Evolutionary conservation across 73 alveolate species (phyloP), one percentile per base, ranked within the genome.

Genomic region (Paramecium sonneborni): DNA sequence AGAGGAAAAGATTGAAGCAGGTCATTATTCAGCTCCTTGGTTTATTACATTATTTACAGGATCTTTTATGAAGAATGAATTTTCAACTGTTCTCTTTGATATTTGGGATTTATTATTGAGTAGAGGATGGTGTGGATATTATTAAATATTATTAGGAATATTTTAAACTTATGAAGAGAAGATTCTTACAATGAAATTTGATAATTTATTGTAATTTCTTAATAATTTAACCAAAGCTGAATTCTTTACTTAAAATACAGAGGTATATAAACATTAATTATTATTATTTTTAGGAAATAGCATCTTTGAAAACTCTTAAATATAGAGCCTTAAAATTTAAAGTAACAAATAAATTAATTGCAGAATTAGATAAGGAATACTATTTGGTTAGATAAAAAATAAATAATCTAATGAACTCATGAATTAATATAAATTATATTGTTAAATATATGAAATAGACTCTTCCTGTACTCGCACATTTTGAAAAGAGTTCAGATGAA

Each of bases 11-110:
- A 74, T 74, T 18, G 87, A 74, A 38, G 87, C 87, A 35, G 87
- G 87, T 18, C 87, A 74, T 74, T 74, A 35, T 74, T 74, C 87
- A 14, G 87, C 87, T 35, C 87, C 87, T 32, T 74, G 87, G 87
- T 74, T 74, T 35, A 74, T 74, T 21, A 32, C 87, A 4, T 15
- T 74, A 32, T 74, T 74, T 35, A 35, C 87, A 12, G 87, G 87
- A 18, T 74, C 87, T 1, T 74, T 32, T 37, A 74, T 74, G 57
- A 74, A 74, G 28, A 74, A 74, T 74, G 56, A 74, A 21, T 74
- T 74, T 38, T 74, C 87, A 1, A 74, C 87, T 0, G 58, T 38
- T 4, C 57, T 74, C 32, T 74, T 35, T 74, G 87, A 74, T 35
- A 74, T 74, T 74, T 74, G 87, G 87, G 87, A 74, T 34, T 10